A percentile compares a stretch with the other conserved stretches of the same genome.
phyloP scores from a whole-genome alignment of 176 grass and related monocot genomes.

The Rhynchospora tenuis region DNA sequence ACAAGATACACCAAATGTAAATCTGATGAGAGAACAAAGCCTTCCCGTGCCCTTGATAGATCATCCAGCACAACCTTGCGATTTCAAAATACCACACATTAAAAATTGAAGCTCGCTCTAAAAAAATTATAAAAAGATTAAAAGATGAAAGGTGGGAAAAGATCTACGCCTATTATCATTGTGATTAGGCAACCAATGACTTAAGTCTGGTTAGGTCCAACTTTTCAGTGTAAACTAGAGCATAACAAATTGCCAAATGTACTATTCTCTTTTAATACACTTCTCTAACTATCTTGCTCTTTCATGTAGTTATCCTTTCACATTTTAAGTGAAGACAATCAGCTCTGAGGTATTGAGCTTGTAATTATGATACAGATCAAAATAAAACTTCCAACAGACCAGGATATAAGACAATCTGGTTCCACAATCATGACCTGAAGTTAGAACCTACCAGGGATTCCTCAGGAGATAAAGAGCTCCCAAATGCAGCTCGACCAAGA shows the following conservation, averaged over 20 bases:
- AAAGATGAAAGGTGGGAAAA: neutral
- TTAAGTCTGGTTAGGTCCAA: neutral
- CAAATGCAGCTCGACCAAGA: slow-evolving; percentile 85
- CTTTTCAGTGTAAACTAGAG: neutral
- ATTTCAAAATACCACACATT: slow-evolving; percentile 3
- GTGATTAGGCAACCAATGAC: neutral
- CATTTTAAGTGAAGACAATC: neutral
- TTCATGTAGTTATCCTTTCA: neutral
- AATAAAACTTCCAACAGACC: neutral
- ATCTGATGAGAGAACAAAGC: slow-evolving; percentile 91
- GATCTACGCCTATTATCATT: neutral
- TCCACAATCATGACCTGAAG: neutral
- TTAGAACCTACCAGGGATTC: slow-evolving; percentile 69
- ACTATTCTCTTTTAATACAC: neutral
- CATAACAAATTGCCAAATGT: neutral
- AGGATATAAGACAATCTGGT: neutral
- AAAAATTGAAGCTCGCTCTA: neutral
- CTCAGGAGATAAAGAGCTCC: slow-evolving; percentile 91
- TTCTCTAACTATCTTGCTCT: neutral
- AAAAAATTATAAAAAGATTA: neutral
- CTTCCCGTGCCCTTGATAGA: slow-evolving; percentile 93
- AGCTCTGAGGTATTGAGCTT: neutral
- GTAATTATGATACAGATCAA: neutral
- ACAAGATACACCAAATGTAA: slow-evolving; percentile 96
- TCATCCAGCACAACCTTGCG: slow-evolving; percentile 85